phyloP scores from a whole-genome alignment of 768 basidiomycete genomes.

The Leccinum incarnatum region DNA sequence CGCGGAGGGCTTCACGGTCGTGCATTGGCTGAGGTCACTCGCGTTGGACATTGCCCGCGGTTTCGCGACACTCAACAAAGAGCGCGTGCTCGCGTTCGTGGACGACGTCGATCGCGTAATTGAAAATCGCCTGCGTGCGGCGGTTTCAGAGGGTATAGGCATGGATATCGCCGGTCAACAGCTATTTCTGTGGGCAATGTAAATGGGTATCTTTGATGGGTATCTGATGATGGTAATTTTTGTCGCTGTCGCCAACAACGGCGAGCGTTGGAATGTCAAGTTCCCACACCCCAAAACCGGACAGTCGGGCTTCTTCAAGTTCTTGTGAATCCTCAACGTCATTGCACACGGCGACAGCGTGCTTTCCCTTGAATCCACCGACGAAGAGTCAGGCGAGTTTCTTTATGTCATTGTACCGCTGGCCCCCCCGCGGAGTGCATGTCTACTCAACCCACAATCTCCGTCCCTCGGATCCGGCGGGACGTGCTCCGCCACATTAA shows the following conservation, averaged over 20 bases:
- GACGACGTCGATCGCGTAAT: constrained; percentile 41
- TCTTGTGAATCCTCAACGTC: too few species aligned
- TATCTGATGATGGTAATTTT: constrained; percentile 1
- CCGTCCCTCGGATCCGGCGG: not conserved
- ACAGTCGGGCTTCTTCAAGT: not conserved
- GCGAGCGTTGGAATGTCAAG: constrained; percentile 9
- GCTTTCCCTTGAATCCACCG: not conserved
- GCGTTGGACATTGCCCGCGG: constrained; percentile 54
- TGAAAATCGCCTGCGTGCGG: constrained; percentile 40
- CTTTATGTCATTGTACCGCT: not conserved
- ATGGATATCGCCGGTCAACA: constrained; percentile 15
- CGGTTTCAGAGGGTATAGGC: constrained; percentile 50
- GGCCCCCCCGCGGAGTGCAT: not conserved
- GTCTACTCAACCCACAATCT: not conserved
- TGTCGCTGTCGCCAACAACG: constrained; percentile 20
- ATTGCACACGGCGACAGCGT: too few species aligned
- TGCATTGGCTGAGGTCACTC: constrained; percentile 46
- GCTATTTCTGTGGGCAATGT: not conserved
- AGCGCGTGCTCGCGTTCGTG: constrained; percentile 27
- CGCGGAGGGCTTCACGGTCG: constrained; percentile 42
- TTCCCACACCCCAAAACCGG: constrained; percentile 20
- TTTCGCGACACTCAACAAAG: constrained; percentile 46
- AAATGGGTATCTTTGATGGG: constrained; percentile 15
- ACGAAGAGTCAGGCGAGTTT: not conserved
- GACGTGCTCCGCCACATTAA: not conserved